Evolutionary conservation across 148 eudicot species (phyloP), one percentile per base, ranked within the genome.

Genomic region (Amaranthus hypochondriacus): DNA sequence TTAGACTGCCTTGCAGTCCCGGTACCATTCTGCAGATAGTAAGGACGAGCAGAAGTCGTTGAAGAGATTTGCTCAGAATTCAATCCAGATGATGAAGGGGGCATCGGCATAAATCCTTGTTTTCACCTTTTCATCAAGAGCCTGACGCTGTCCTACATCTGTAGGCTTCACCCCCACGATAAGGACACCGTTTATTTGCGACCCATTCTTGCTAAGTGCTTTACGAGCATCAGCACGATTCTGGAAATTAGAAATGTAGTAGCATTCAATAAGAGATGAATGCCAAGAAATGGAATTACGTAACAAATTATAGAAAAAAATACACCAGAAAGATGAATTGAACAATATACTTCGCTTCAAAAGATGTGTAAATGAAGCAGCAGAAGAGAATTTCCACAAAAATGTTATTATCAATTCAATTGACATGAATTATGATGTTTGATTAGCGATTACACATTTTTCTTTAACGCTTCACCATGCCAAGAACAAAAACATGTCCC

Each of bases 151-250:
- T 42, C 71, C 77, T 39, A 91, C 89, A 79, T 95, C 99, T 42
- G 89, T 92, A 11, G 84, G 88, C 77, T 90, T 95, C 81, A 95
- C 99, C 48, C 99, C 99, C 28, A 95, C 85, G 5, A 92, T 90
- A 5, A 95, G 89, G 76, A 84, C 90, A 61, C 90, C 96, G 74
- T 92, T 92, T 78, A 95, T 81, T 78, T 85, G 90, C 85, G 81
- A 86, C 21, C 97, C 99, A 43, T 92, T 87, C 78, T 90, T 95
- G 88, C 81, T 89, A 47, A 95, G 91, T 64, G 99, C 97, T 80
- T 87, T 90, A 28, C 82, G 90, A 48, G 99, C 99, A 89, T 87
- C 99, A 58, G 84, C 86, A 21, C 87, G 89, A 70, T 86, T 89
- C 99, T 95, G 86, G 76, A 75, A 14, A 64, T 77, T 14, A 0